phyloP scores from a whole-genome alignment of 345 rosid genomes.

The Anastatica hierochuntica region DNA sequence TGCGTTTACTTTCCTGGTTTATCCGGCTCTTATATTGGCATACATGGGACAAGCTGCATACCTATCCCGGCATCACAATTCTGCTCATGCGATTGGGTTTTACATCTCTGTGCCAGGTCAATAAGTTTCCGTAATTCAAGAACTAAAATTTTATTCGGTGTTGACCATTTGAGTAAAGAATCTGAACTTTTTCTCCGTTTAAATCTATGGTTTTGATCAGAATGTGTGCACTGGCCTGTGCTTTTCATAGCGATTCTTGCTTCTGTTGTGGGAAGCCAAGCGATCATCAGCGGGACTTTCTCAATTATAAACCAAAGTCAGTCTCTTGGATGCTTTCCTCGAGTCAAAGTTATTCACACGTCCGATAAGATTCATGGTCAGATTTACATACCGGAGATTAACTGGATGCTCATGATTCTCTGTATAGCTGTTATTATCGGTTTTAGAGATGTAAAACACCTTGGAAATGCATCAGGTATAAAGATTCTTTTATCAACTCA shows the following conservation, averaged over 20 bases:
- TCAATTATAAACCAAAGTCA: constrained; percentile 99
- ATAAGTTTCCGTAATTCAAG: constrained; percentile 4
- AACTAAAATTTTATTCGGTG: background rate
- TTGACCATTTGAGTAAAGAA: background rate
- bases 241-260: constrained; percentile 85
- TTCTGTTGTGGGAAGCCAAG: constrained; percentile 98
- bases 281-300: constrained; percentile 97
- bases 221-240: constrained; percentile 72
- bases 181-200: background rate
- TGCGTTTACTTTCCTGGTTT: constrained; percentile 91
- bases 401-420: constrained; percentile 97
- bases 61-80: constrained; percentile 75
- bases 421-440: constrained; percentile 97
- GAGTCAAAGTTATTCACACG: constrained; percentile 96
- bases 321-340: constrained; percentile 95
- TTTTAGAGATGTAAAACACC: constrained; percentile 88
- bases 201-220: constrained; percentile 33
- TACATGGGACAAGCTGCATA: constrained; percentile 99
- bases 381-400: constrained; percentile 94
- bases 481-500: background rate
- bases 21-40: constrained; percentile 95
- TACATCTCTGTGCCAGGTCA: constrained; percentile 90
- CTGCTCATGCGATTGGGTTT: constrained; percentile 56
- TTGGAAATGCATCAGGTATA: constrained; percentile 95
- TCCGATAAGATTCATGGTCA: constrained; percentile 97